Percentiles rank a stretch among this genome's conserved stretches.
Conservation (phyloP, 306 rosid genomes). For the Cicer arietinum region DNA sequence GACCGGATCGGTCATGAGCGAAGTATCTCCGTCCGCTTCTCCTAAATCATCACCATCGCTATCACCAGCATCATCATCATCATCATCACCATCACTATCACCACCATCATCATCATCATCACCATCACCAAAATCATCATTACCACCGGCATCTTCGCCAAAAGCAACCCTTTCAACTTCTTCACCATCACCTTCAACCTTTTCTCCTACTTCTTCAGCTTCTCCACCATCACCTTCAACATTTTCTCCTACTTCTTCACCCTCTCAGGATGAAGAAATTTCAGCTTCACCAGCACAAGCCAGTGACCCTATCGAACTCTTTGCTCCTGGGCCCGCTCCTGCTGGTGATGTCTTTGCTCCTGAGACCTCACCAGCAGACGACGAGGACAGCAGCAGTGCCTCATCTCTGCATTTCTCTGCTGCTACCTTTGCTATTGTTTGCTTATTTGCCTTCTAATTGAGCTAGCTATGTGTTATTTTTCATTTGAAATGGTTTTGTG, state of each 20-base stretch:
- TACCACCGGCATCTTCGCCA: not conserved
- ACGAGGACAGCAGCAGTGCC: not conserved
- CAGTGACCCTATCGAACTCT: slow-evolving; percentile 41
- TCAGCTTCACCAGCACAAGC: slow-evolving; percentile 69
- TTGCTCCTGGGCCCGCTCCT: slow-evolving; percentile 38
- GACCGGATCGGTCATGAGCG: slow-evolving; percentile 21
- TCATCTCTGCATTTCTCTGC: not conserved
- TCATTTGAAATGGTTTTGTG: not conserved
- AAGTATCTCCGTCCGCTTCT: slow-evolving; percentile 47
- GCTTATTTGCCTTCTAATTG: slow-evolving; percentile 47
- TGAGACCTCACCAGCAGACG: not conserved
- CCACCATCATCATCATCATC: not conserved
- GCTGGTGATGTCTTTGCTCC: not conserved
- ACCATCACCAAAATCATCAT: not conserved
- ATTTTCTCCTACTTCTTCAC: slow-evolving; percentile 39
- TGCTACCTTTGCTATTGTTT: not conserved
- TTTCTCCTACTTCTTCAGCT: too few relatives aligned
- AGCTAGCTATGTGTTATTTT: slow-evolving; percentile 9
- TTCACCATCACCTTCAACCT: not conserved
- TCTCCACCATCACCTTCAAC: not conserved
- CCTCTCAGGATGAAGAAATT: slow-evolving; percentile 25
- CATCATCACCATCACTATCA: slow-evolving; percentile 1
- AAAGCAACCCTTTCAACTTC: slow-evolving; percentile 10
- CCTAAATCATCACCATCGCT: slow-evolving; percentile 44
- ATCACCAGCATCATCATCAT: not conserved